A percentile compares a stretch with the other conserved stretches of the same genome.
Evolutionary conservation across 1,284 basidiomycete genomes (phyloP).

Genomic region (Apiotrichum akiyoshidainum): DNA sequence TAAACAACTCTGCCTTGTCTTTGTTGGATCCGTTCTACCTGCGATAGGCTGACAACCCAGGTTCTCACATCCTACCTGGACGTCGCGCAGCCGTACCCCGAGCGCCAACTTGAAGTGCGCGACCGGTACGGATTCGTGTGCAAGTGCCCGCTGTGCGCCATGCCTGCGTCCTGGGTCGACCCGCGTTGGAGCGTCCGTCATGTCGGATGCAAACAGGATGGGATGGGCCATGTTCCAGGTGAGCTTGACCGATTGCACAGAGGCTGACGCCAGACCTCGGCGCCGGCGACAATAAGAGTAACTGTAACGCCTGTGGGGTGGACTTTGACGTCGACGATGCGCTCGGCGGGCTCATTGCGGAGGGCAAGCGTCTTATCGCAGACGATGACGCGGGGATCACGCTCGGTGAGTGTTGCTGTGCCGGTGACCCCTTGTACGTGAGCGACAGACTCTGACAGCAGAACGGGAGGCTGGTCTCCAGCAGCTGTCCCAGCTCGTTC

Average conservation of each 20-base stretch:
- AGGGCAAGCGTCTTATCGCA: constrained; percentile 66
- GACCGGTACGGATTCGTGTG: constrained; percentile 81
- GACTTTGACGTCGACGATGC: constrained; percentile 55
- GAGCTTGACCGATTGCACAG: constrained; percentile 2
- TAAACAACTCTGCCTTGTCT: too few species aligned
- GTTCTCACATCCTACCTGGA: constrained; percentile 78
- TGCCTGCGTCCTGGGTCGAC: constrained; percentile 54
- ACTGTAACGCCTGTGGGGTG: constrained; percentile 55
- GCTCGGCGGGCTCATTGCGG: constrained; percentile 60
- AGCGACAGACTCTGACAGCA: not conserved
- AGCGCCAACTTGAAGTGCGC: constrained; percentile 61
- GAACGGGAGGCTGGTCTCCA: constrained; percentile 59
- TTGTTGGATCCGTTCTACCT: too few species aligned
- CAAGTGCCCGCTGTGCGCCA: constrained; percentile 61
- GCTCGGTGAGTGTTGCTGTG: constrained; percentile 28
- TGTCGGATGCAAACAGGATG: constrained; percentile 22
- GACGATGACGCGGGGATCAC: constrained; percentile 62
- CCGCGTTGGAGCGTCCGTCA: constrained; percentile 59
- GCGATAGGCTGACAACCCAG: constrained; percentile 51
- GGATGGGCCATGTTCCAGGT: constrained; percentile 31
- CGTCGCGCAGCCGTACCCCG: constrained; percentile 62
- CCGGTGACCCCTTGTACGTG: not conserved
- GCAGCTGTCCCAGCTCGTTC: constrained; percentile 60
- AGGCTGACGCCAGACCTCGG: constrained; percentile 16
- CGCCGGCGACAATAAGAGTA: constrained; percentile 1